Percentiles rank a stretch among this genome's conserved stretches.
These are phyloP conservation scores for Yamadazyma pseudoaaseri DNA, from an alignment of 1,139 yeast genomes.

Conservation along the genomic window DNA sequence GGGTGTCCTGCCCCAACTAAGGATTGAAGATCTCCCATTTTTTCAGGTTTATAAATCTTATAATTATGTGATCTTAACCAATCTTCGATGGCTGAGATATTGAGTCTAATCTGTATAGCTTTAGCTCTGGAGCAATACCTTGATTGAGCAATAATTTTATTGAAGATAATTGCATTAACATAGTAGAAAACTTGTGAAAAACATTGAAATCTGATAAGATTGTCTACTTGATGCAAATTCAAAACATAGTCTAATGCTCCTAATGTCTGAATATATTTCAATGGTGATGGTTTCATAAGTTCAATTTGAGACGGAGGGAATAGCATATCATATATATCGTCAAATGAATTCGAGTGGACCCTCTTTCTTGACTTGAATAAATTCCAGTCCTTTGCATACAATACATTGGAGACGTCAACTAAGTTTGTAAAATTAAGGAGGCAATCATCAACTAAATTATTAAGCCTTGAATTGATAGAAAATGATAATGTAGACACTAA, in stretches of 20 bases:
- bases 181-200: slow-evolving; percentile 78
- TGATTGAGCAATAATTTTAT: slow-evolving; percentile 63
- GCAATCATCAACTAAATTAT: slow-evolving; percentile 58
- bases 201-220: slow-evolving; percentile 71
- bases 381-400: slow-evolving; percentile 76
- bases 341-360: slow-evolving; percentile 47
- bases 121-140: slow-evolving; percentile 74
- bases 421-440: slow-evolving; percentile 62
- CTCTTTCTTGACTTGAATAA: slow-evolving; percentile 56
- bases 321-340: slow-evolving; percentile 65
- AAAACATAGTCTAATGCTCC: slow-evolving; percentile 87
- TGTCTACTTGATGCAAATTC: slow-evolving; percentile 78
- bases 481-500: slow-evolving; percentile 63
- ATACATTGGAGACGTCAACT: slow-evolving; percentile 58
- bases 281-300: slow-evolving; percentile 77
- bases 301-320: slow-evolving; percentile 71
- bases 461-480: slow-evolving; percentile 61
- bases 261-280: slow-evolving; percentile 78
- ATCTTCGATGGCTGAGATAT: slow-evolving; percentile 83
- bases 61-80: slow-evolving; percentile 85
- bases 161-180: slow-evolving; percentile 71
- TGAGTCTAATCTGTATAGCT: slow-evolving; percentile 87
- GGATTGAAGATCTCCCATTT: slow-evolving; percentile 27
- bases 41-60: slow-evolving; percentile 48
- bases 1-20: slow-evolving; percentile 11